Evolutionary conservation across 208 protist species (phyloP).

Genomic region (Plasmodiophora brassicae): DNA sequence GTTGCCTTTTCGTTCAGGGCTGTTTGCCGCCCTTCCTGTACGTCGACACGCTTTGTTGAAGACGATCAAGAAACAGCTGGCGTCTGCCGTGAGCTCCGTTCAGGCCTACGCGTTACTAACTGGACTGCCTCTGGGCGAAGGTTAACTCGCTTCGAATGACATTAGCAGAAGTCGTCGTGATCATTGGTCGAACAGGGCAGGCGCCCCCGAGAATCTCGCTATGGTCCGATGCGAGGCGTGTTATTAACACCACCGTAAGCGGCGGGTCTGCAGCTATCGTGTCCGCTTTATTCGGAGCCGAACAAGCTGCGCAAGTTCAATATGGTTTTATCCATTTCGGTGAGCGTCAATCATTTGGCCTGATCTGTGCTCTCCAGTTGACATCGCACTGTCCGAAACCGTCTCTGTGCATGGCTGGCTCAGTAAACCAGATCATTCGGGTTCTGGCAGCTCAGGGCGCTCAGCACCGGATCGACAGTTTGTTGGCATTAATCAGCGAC

Average conservation of each 20-base stretch:
- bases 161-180: too few species aligned
- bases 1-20: not conserved
- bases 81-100: not conserved
- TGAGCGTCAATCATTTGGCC: not conserved
- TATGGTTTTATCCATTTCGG: not conserved
- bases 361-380: not conserved
- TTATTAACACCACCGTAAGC: not conserved
- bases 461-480: conserved; percentile 56
- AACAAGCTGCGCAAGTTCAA: not conserved
- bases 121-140: too few species aligned
- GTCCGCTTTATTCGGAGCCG: not conserved
- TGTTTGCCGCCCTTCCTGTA: not conserved
- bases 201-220: not conserved
- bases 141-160: too few species aligned
- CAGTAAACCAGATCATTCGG: not conserved
- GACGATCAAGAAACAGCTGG: not conserved
- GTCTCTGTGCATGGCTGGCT: not conserved
- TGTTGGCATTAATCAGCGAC: conserved; percentile 56
- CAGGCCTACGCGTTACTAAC: not conserved
- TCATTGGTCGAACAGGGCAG: too few species aligned
- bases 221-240: not conserved
- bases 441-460: conserved; percentile 14
- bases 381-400: not conserved
- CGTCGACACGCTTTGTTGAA: not conserved
- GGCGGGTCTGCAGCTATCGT: not conserved